Base-by-base conservation (phyloP, 495 filamentous ascomycete species). In the Penicillium samsonianum region DNA sequence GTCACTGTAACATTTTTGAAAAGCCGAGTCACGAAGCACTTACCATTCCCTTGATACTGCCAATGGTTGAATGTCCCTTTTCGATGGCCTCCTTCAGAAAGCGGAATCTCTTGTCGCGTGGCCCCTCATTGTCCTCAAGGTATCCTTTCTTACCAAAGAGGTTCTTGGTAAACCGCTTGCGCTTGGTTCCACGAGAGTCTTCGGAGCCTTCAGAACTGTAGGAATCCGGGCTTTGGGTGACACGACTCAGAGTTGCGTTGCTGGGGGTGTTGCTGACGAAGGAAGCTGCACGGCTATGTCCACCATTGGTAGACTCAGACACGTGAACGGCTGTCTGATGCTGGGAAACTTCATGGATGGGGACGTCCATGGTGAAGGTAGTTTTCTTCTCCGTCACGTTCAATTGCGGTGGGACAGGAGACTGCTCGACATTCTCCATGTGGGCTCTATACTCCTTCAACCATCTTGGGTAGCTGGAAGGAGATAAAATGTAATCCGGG, bases 61-160 rank as follows among this genome's bases (percentile, higher is more conserved):
- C 35, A 17, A 38, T 9, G 35, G 35, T 38, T 17, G 35, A 38
- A 17, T 38, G 35, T 17, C 35, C 35, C 35, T 9, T 38, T 9
- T n/a, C 35, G n/a, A 38, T 38, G 35, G 35, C 35, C 35, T n/a
- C 35, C 16, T n/a, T 38, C 5, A 38, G 8, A 17, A n/a, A n/a
- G 7, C n/a, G n/a, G 35, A 38, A 38, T 38, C 7, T 38, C n/a
- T 2, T 38, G 2, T 17, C 35, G 35, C 16, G 35, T 17, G 6
- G 31, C n/a, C 20, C n/a, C 33, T 52, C 17, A 1, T 43, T 23
- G 9, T 23, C 65, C 57, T 14, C 47, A 59, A n/a, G 16, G 3
- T 22, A 31, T 16, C 81, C 82, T 25, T 77, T 67, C 30, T 76
- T 67, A 2, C 82, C 82, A 54, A 84, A 84, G 50, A 84, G 67